These are phyloP conservation scores for Lasiosphaeris hirsuta DNA, from an alignment of 495 filamentous ascomycete species.

Conservation along the genomic window DNA sequence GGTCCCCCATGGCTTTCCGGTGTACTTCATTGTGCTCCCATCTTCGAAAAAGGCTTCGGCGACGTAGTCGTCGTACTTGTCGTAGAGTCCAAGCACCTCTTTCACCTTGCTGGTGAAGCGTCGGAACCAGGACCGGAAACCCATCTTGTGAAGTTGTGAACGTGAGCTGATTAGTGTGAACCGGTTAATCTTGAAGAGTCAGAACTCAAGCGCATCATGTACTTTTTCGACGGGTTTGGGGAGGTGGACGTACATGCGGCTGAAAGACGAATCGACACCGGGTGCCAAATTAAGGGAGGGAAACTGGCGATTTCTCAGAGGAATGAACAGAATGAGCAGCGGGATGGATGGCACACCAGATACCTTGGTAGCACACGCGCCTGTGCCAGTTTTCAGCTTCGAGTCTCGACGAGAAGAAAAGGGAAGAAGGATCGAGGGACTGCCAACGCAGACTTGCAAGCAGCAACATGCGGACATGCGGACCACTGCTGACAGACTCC, in stretches of 20 bases:
- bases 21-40: background rate
- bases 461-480: too few species aligned
- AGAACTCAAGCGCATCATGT: background rate
- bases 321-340: too few species aligned
- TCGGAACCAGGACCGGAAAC: background rate
- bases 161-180: background rate
- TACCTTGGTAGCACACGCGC: too few species aligned
- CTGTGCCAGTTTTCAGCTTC: too few species aligned
- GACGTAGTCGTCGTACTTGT: constrained; percentile 2
- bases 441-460: too few species aligned
- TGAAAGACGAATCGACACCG: background rate
- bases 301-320: too few species aligned
- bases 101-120: background rate
- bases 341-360: too few species aligned
- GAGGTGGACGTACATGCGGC: background rate
- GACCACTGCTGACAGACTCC: too few species aligned
- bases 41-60: background rate
- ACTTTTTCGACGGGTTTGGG: background rate
- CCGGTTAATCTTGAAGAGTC: too few species aligned
- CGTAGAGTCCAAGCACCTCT: background rate
- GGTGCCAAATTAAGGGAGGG: too few species aligned
- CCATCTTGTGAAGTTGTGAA: background rate
- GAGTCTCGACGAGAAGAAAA: too few species aligned
- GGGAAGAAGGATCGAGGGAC: too few species aligned
- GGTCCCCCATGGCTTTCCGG: background rate